Evolutionary conservation across 2,329 filamentous ascomycete genomes (phyloP), one percentile per base, ranked within the genome.

Genomic region (Cladobotryum mycophilum): DNA sequence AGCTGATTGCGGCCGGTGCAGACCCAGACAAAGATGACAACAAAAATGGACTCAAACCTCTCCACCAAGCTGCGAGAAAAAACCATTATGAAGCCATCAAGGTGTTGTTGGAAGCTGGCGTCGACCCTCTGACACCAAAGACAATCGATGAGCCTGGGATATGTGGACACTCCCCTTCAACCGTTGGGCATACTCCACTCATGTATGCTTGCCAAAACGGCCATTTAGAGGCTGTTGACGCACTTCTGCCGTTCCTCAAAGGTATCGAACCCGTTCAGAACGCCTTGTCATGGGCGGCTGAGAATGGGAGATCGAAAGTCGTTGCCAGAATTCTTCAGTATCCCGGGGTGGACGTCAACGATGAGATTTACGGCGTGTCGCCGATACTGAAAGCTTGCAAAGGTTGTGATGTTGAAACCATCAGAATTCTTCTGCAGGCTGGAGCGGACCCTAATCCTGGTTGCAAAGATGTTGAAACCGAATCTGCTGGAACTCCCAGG

Each of bases 91-190:
- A 53, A 5, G 62, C 61, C 30, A 58, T 68, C 4, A 53, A 48
- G 14, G 48, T 59, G 1, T 55, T 73, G 3, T 52, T 74, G 4
- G 53, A 62, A 7, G 66, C 67, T 18, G 70, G 70, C 11, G 65
- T 68, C 1, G 53, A 67, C 36, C 64, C 68, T 0, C 45, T 67
- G 4, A 63, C 63, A 0, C 12, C 47, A 3, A 68, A 65, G 48
- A 59, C 57, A 4, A 17, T 46, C 6, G 55, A 20, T 20, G 20
- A 62, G 9, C 20, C 37, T 30, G 37, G 2, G 3, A 30, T 14
- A 4, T 56, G 50, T 38, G 50, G 50, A 12, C 52, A 56, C 47
- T 42, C 40, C 36, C 35, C 18, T 18, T 53, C 30, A 38, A 56
- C 53, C 1, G 41, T 33, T 3, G 62, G 62, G 1, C 35, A 65